Evolutionary conservation across 805 yeast species (phyloP), one percentile per base, ranked within the genome.

Genomic region (Nakazawaea holstii): DNA sequence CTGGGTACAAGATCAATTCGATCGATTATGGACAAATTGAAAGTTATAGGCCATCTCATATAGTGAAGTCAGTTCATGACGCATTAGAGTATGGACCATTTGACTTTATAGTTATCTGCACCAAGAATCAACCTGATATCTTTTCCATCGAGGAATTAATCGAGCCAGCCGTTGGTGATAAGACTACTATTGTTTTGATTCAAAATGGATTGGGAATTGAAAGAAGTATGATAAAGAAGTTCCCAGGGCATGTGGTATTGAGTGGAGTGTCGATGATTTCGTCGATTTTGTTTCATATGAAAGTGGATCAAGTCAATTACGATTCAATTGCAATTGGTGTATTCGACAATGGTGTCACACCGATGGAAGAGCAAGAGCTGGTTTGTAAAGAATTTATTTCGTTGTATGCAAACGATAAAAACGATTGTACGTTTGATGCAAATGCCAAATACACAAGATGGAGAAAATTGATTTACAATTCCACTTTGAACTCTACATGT

Each of bases 121-220:
- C 84, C 42, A 84, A 84, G 58, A 80, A 77, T 57, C 70, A 80
- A 24, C 90, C 90, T 3, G 91, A 84, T 55, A 63, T 84, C 14
- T 62, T 69, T 48, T 69, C 71, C 41, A 63, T 79, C 14, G 82
- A 75, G 53, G 64, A 61, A 10, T 38, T 56, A 45, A 52, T 59
- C 9, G 56, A 31, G 33, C 52, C 59, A 1, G 59, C 52, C 14
- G 57, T 59, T 51, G 49, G 59, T 45, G 61, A 53, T 27, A 42
- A 50, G 11, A 61, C 68, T 10, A 58, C 64, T 2, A 59, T 70
- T 49, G 70, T 69, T 4, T 54, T 70, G 41, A 51, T 70, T 35
- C 72, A 70, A 46, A 70, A 70, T 47, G 75, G 75, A 13, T 58
- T 64, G 45, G 72, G 70, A 24, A 63, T 69, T 45, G 74, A 66